Base-by-base conservation (phyloP, 176 grass and related monocot species). In the Olyra latifolia region DNA sequence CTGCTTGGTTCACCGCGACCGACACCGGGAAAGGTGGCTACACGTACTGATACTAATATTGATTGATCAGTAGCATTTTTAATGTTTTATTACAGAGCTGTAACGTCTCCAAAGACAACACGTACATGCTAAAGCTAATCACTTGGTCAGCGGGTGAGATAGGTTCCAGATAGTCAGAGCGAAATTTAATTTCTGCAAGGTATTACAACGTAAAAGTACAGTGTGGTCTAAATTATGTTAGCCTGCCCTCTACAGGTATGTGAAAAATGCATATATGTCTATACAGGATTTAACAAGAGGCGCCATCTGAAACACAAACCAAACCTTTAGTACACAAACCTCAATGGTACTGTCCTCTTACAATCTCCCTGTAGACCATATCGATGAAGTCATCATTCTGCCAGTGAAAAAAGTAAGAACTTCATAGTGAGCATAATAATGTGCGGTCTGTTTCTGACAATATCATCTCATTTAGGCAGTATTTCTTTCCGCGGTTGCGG, bases 351-450 rank as follows among this genome's bases (percentile, higher is more conserved):
- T 84, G 85, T 39, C 72, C 74, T 81, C 79, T 93, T 42, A 79
- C 60, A 32, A 93, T 50, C 91, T 93, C 91, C 62, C 62, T 39
- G 39, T 87, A 84, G n/a, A 93, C 30, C 81, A 88, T 88, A 48
- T 93, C 84, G 12, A 93, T 72, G 82, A 93, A 90, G 60, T 82
- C 40, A 54, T 88, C 85, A 44, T 90, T 93, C 84, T 93, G 91
- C 25, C 74, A 54, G 57, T 16, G 16, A 27, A 47, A 80, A 66
- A 10, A 90, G 62, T n/a, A 79, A 75, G 30, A 85, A 14, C 13
- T 66, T 61, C 43, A 43, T 16, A 66, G 17, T 63, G 13, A n/a
- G 60, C 11, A 41, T 17, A 5, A 14, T 62, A 3, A 22, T 43
- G 20, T 56, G 48, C n/a, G n/a, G n/a, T n/a, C n/a, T n/a, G n/a